Base-by-base conservation (phyloP, 257 asterid species). In the Penstemon davidsonii region DNA sequence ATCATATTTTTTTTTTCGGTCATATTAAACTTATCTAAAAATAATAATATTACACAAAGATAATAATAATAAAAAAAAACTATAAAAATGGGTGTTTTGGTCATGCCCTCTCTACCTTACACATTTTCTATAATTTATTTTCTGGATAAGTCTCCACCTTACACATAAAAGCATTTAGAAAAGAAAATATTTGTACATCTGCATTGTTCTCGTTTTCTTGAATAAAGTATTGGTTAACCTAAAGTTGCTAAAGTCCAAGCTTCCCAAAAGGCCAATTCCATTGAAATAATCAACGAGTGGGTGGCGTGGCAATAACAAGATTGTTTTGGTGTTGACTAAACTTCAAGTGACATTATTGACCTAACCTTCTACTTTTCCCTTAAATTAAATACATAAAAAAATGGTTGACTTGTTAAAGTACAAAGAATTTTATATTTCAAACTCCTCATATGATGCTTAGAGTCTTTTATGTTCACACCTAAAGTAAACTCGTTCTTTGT, bases 401-500 rank as follows among this genome's bases (percentile, higher is more conserved):
- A 10, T 53, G 44, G 82, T 61, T 73, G 77, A 76, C 77, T 70
- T 66, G 0, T 0, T 33, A 58, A 45, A 58, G 70, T 25, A 38
- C 38, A 36, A 37, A 15, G 56, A 39, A n/a, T 60, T 45, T 55
- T 54, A 45, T 43, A 40, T 37, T 57, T 15, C 33, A 55, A 40
- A 67, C 1, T 58, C 49, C 8, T 15, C n/a, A 8, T 25, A 18
- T 4, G 53, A 63, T 73, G 60, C 73, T 59, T 39, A 7, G 56
- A 76, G 85, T 73, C 79, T 62, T 73, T 55, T 46, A 37, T n/a
- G 71, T 67, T 76, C 80, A 76, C 76, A 76, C 77, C 12, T 10
- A 13, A 15, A 43, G 43, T 42, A 67, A 47, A 6, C 47, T 12
- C 33, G 33, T 25, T 67, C 46, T 49, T 60, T 3, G 68, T 78